phyloP scores from a whole-genome alignment of 192 early-diverging fungal species.

The Podochytrium sp. region DNA sequence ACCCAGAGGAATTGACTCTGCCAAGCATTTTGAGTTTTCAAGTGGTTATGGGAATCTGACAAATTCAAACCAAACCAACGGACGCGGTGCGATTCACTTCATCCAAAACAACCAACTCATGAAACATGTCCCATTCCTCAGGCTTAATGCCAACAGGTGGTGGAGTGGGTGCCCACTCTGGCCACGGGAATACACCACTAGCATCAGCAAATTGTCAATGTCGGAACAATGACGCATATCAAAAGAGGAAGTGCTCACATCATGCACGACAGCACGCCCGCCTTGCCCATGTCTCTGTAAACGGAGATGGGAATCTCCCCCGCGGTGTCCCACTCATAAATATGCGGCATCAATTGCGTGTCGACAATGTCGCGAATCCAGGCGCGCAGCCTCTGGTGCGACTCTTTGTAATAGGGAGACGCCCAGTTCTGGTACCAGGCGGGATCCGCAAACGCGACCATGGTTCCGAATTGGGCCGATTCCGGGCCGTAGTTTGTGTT shows the following conservation, averaged over 20 bases:
- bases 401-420: conserved; percentile 81
- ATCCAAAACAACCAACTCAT: conserved; percentile 66
- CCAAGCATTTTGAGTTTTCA: not conserved
- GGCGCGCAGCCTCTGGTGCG: conserved; percentile 54
- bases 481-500: not conserved
- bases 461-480: conserved; percentile 57
- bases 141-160: conserved; percentile 42
- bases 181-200: conserved; percentile 53
- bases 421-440: conserved; percentile 61
- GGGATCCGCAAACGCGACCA: conserved; percentile 78
- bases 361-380: conserved; percentile 73
- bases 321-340: conserved; percentile 75
- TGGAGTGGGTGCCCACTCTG: conserved; percentile 37
- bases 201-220: no score
- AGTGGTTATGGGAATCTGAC: conserved; percentile 23
- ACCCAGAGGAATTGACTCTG: not conserved
- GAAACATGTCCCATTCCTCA: conserved; percentile 58
- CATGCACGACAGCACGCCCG: conserved; percentile 69
- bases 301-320: conserved; percentile 63
- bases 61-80: conserved; percentile 59
- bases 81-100: conserved; percentile 79
- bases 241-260: no score
- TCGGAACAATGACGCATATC: no score
- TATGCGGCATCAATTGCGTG: conserved; percentile 72
- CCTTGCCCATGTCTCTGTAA: conserved; percentile 61